A percentile compares a stretch with the other conserved stretches of the same genome.
phyloP scores from a whole-genome alignment of 2,329 filamentous ascomycete species.

The Nigrograna mackinnonii region DNA sequence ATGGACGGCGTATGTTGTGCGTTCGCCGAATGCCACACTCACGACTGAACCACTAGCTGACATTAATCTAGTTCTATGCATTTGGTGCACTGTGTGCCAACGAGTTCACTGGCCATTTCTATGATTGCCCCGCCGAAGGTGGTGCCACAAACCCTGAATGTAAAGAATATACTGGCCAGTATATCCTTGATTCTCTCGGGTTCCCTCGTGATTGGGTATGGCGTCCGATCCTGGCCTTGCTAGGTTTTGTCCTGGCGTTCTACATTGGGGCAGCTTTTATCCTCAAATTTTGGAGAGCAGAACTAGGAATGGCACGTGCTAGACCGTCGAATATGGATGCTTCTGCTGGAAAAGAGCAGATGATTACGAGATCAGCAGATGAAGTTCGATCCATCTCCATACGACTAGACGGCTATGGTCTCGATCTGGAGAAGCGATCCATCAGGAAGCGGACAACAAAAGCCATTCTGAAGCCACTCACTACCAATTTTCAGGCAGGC shows the following conservation, averaged over 20 bases:
- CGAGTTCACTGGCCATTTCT: constrained; percentile 73
- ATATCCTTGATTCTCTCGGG: constrained; percentile 70
- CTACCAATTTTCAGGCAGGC: constrained; percentile 68
- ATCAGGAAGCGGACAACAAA: constrained; percentile 52
- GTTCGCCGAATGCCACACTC: constrained; percentile 1
- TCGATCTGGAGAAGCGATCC: constrained; percentile 66
- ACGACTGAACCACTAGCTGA: not conserved
- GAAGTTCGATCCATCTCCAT: constrained; percentile 67
- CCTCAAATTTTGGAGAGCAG: constrained; percentile 66
- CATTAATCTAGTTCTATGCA: constrained; percentile 63
- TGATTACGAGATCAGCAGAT: constrained; percentile 57
- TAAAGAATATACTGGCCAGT: constrained; percentile 68
- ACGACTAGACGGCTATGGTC: constrained; percentile 64
- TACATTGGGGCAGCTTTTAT: constrained; percentile 63
- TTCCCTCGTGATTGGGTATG: constrained; percentile 70
- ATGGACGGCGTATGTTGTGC: constrained; percentile 62
- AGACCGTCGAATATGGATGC: constrained; percentile 59
- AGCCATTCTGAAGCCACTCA: constrained; percentile 68
- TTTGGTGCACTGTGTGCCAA: constrained; percentile 74
- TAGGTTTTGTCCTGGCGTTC: constrained; percentile 67
- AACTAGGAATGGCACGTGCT: constrained; percentile 71
- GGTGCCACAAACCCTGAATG: constrained; percentile 68
- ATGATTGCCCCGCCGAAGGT: constrained; percentile 69
- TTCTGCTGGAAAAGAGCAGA: constrained; percentile 72
- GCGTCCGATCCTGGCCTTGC: constrained; percentile 65